A percentile compares a stretch with the other conserved stretches of the same genome.
Conservation (phyloP, 2,329 filamentous ascomycete genomes). For the Colletotrichum sp. region DNA sequence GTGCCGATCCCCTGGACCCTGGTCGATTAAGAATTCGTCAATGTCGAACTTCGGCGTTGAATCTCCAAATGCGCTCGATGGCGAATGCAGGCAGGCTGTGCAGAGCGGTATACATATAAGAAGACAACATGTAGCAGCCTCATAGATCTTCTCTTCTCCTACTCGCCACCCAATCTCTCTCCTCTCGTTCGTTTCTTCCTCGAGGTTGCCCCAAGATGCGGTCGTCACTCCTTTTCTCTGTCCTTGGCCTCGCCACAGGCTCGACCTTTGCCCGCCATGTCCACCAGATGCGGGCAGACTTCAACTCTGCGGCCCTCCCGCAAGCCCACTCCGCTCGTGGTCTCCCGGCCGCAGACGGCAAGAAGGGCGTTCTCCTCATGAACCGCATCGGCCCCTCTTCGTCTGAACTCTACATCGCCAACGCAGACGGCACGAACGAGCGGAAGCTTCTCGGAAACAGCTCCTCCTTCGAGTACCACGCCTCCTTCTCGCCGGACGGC, state of each 20-base stretch:
- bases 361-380: conserved; percentile 13
- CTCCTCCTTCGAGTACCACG: conserved; percentile 4
- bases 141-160: background rate
- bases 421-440: conserved; percentile 11
- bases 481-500: conserved; percentile 1
- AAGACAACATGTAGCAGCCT: background rate
- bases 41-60: background rate
- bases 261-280: background rate
- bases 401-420: conserved; percentile 10
- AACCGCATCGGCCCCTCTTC: conserved; percentile 8
- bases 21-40: background rate
- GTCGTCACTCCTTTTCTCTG: background rate
- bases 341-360: conserved; percentile 6
- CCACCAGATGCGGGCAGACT: conserved; percentile 6
- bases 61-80: background rate
- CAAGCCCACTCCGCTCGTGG: conserved; percentile 6
- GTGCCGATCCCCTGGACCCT: background rate
- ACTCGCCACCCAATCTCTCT: background rate
- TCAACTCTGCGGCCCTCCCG: background rate
- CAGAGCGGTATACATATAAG: background rate
- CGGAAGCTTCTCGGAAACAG: background rate
- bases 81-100: background rate
- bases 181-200: background rate
- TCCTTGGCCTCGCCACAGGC: background rate
- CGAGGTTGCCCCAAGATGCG: background rate